A percentile compares a stretch with the other conserved stretches of the same genome.
Evolutionary conservation across 1,284 basidiomycete genomes (phyloP).

Genomic region (Melampsora occidentalis): DNA sequence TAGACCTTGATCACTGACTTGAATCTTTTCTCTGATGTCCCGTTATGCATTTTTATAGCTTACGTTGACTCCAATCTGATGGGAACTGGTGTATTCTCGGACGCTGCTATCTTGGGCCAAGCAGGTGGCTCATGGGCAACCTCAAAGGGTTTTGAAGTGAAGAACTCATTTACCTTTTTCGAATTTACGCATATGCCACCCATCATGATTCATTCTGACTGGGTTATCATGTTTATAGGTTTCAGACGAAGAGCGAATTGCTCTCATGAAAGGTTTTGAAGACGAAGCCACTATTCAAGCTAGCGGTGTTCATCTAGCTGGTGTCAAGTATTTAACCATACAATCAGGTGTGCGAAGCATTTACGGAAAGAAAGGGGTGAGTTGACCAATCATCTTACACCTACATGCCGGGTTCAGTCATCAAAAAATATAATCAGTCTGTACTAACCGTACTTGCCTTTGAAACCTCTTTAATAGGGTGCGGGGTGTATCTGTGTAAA

Average conservation of each 20-base stretch:
- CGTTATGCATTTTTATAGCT: slow-evolving; percentile 56
- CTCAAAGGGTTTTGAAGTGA: slow-evolving; percentile 69
- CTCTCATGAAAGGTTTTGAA: slow-evolving; percentile 62
- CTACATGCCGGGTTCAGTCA: not conserved
- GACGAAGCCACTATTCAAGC: slow-evolving; percentile 56
- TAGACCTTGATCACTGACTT: not conserved
- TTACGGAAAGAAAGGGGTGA: slow-evolving; percentile 76
- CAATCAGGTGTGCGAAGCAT: slow-evolving; percentile 64
- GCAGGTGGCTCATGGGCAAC: slow-evolving; percentile 84
- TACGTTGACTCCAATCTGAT: slow-evolving; percentile 86
- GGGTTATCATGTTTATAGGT: slow-evolving; percentile 60
- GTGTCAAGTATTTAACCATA: slow-evolving; percentile 77
- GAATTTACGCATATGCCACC: slow-evolving; percentile 4
- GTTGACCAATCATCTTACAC: slow-evolving; percentile 50
- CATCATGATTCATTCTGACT: slow-evolving; percentile 49
- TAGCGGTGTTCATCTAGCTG: slow-evolving; percentile 67
- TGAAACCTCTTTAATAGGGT: slow-evolving; percentile 58
- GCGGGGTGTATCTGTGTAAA: slow-evolving; percentile 79
- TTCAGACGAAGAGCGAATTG: slow-evolving; percentile 70
- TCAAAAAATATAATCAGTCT: slow-evolving; percentile 7
- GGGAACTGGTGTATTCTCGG: slow-evolving; percentile 69
- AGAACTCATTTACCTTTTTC: slow-evolving; percentile 52
- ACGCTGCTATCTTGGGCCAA: slow-evolving; percentile 80
- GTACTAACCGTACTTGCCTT: not conserved
- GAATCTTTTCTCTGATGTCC: slow-evolving; percentile 50